Conservation (phyloP, 345 rosid genomes). For the Euphorbia tirucalli region DNA sequence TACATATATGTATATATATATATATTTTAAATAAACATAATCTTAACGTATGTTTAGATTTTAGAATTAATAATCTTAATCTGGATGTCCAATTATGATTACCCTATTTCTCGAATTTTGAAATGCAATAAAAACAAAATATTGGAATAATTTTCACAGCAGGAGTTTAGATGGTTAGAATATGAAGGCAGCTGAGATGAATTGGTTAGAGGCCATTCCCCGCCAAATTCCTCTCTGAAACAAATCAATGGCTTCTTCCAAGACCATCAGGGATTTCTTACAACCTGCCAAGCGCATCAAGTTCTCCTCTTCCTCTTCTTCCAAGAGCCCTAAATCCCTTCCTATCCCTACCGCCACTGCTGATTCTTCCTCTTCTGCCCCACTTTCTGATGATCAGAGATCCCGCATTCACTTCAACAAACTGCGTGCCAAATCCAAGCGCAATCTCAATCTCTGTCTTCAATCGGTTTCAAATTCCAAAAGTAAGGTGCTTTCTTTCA, state of each 20-base stretch:
- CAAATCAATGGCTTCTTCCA: constrained; percentile 48
- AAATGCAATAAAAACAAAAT: no score
- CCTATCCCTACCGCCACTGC: constrained; percentile 16
- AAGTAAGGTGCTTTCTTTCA: constrained; percentile 23
- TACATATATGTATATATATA: no score
- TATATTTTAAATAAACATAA: no score
- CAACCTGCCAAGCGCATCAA: constrained; percentile 76
- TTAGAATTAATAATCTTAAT: no score
- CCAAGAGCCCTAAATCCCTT: constrained; percentile 24
- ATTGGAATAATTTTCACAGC: no score
- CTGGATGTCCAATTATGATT: no score
- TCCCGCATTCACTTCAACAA: constrained; percentile 61
- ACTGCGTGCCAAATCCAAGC: constrained; percentile 60
- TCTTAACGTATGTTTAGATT: no score
- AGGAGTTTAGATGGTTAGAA: no score
- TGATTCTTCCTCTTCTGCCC: constrained; percentile 21
- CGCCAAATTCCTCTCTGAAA: constrained; percentile 6
- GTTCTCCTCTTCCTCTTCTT: constrained; percentile 22
- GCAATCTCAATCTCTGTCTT: constrained; percentile 64
- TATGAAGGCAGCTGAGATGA: no score
- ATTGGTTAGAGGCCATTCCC: neutral
- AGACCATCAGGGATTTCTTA: constrained; percentile 60
- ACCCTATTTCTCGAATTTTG: no score
- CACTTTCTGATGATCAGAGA: constrained; percentile 49
- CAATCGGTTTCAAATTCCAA: constrained; percentile 51